Percentiles rank a stretch among this genome's conserved stretches.
Conservation (phyloP, 495 filamentous ascomycete species). For the Cryomyces minteri region DNA sequence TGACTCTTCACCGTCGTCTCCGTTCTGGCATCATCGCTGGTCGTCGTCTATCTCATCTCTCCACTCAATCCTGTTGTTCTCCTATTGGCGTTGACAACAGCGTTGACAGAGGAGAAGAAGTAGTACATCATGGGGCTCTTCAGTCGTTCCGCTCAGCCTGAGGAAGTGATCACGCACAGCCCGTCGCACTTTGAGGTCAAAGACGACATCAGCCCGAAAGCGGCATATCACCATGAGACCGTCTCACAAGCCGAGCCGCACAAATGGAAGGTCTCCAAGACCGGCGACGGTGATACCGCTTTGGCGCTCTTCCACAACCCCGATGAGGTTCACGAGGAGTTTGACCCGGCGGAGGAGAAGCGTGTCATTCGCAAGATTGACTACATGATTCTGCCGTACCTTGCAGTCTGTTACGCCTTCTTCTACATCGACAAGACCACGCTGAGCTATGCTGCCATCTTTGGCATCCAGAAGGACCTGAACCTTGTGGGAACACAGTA, state of each 20-base stretch:
- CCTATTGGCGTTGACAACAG: no score
- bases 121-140: no score
- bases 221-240: not conserved
- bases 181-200: no score
- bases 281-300: conserved; percentile 11
- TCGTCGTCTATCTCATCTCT: no score
- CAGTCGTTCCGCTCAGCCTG: no score
- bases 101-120: no score
- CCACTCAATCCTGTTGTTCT: no score
- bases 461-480: conserved; percentile 33
- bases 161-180: no score
- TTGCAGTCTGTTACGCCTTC: conserved; percentile 40
- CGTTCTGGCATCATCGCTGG: no score
- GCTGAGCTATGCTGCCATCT: conserved; percentile 25
- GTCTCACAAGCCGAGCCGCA: not conserved
- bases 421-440: conserved; percentile 37
- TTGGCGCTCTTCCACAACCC: conserved; percentile 7
- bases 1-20: no score
- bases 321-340: conserved; percentile 19
- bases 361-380: conserved; percentile 37
- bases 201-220: no score
- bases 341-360: conserved; percentile 29
- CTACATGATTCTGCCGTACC: conserved; percentile 19
- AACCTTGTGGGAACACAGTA: conserved; percentile 34
- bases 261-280: conserved; percentile 4